Evolutionary conservation across 495 filamentous ascomycete species (phyloP).

Genomic region (Astrothelium macrocarpum): DNA sequence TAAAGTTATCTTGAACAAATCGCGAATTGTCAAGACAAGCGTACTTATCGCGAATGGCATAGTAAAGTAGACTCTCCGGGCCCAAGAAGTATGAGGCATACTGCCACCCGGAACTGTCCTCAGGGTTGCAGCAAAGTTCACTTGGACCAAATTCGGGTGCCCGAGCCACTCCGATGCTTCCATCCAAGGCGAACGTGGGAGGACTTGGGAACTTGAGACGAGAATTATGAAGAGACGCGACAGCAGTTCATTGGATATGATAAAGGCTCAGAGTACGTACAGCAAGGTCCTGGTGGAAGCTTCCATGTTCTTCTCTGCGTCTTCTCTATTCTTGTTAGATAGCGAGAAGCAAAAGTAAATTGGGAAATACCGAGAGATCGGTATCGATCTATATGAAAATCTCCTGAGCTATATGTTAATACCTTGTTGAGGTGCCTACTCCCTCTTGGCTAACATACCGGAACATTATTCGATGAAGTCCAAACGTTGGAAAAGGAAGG

Average conservation of each 20-base stretch:
- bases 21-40: background rate
- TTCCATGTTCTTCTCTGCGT: background rate
- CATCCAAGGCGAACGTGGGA: background rate
- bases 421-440: background rate
- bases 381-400: background rate
- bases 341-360: background rate
- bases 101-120: background rate
- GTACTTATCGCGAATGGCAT: background rate
- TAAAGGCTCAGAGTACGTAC: background rate
- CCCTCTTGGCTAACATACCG: background rate
- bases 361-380: background rate
- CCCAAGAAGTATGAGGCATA: background rate
- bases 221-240: background rate
- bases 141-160: background rate
- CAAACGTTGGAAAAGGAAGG: too few species aligned
- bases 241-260: background rate
- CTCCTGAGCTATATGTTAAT: background rate
- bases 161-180: background rate
- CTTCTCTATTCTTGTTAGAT: background rate
- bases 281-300: background rate
- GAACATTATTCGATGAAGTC: background rate
- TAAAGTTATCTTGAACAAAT: background rate
- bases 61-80: too few species aligned
- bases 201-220: background rate
- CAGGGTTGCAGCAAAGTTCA: background rate